Conservation (phyloP, 2,329 filamentous ascomycete genomes). For the Beauveria sp. region DNA sequence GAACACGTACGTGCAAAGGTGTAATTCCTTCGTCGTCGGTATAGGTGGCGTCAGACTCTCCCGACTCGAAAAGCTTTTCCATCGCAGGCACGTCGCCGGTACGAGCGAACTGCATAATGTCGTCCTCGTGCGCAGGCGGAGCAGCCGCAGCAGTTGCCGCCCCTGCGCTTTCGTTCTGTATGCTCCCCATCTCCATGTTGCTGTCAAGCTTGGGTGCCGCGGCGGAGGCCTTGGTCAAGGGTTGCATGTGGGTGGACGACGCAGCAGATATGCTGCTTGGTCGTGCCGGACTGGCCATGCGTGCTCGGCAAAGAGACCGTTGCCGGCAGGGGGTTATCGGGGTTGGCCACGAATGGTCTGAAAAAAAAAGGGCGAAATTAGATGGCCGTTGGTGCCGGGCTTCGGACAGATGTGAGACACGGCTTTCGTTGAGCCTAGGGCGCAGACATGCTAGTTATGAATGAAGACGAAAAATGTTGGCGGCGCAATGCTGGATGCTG, state of each 20-base stretch:
- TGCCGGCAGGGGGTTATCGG: neutral
- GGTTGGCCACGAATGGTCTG: neutral
- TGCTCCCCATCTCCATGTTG: constrained; percentile 47
- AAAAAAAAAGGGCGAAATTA: neutral
- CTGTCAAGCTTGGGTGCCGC: constrained; percentile 50
- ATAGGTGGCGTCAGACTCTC: constrained; percentile 75
- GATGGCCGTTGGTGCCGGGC: neutral
- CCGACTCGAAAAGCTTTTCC: constrained; percentile 80
- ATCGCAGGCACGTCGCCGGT: constrained; percentile 80
- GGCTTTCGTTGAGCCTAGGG: neutral
- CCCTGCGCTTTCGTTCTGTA: constrained; percentile 32
- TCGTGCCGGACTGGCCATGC: constrained; percentile 35
- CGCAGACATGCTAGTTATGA: neutral
- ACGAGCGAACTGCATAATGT: constrained; percentile 93
- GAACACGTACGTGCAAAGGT: constrained; percentile 70
- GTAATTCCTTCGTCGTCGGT: constrained; percentile 90
- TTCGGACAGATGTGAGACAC: neutral
- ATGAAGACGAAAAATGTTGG: neutral
- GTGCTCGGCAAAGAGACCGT: neutral
- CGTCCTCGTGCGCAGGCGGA: constrained; percentile 44
- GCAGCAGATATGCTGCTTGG: constrained; percentile 26
- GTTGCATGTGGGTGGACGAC: constrained; percentile 43
- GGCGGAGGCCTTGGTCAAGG: constrained; percentile 44
- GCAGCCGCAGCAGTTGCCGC: constrained; percentile 17
- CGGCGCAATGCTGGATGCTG: neutral